These are phyloP conservation scores for Camelina neglecta DNA, from an alignment of 345 rosid species.

Conservation along the genomic window DNA sequence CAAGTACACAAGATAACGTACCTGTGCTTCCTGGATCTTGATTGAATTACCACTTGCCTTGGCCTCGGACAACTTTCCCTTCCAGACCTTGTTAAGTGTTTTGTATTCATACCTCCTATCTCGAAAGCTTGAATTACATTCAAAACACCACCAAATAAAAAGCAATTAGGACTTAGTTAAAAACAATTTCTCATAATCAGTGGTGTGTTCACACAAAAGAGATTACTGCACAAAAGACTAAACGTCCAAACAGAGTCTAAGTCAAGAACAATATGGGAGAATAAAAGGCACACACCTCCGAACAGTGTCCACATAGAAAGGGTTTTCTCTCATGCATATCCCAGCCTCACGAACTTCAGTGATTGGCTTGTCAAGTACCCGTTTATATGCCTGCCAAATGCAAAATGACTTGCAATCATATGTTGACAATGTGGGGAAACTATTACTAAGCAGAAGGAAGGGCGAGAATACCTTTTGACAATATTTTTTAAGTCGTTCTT, in stretches of 20 bases:
- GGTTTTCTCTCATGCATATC: conserved; percentile 97
- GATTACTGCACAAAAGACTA: conserved; percentile 18
- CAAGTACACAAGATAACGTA: conserved; percentile 38
- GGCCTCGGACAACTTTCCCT: conserved; percentile 96
- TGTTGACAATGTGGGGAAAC: conserved; percentile 29
- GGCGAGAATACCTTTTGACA: conserved; percentile 73
- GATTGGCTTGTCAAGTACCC: conserved; percentile 85
- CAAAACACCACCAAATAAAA: conserved; percentile 28
- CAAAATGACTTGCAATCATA: conserved; percentile 37
- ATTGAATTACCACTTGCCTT: conserved; percentile 94
- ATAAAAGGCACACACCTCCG: conserved; percentile 66
- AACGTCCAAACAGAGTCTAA: conserved; percentile 24
- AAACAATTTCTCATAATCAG: neutral
- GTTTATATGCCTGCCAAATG: conserved; percentile 69
- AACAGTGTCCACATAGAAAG: conserved; percentile 95
- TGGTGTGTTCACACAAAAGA: conserved; percentile 16
- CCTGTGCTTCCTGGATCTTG: conserved; percentile 97
- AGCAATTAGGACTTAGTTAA: conserved; percentile 23
- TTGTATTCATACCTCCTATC: conserved; percentile 98
- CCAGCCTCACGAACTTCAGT: conserved; percentile 98
- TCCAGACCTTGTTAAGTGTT: conserved; percentile 96
- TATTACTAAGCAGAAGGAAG: conserved; percentile 1
- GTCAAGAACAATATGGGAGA: conserved; percentile 32
- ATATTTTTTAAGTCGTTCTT: conserved; percentile 85
- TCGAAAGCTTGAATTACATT: conserved; percentile 69